phyloP scores from a whole-genome alignment of 1,139 yeast genomes.

The Suzukiozyma palmioleophila region DNA sequence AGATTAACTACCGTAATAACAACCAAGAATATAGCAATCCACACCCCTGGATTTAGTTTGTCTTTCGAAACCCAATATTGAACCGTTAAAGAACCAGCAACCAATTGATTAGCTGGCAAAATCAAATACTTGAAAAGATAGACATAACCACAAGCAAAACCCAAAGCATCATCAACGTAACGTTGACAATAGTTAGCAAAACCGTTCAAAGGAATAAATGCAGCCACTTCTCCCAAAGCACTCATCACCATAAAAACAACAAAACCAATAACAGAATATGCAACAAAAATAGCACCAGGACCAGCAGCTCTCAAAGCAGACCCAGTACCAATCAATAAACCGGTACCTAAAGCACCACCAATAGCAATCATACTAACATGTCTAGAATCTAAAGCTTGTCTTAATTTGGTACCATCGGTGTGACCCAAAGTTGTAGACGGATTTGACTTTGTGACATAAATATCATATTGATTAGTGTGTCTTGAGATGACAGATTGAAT shows the following conservation, averaged over 20 bases:
- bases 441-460: slow-evolving; percentile 42
- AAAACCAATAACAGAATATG: slow-evolving; percentile 58
- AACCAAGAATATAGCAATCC: slow-evolving; percentile 53
- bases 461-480: slow-evolving; percentile 48
- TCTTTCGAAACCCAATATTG: slow-evolving; percentile 56
- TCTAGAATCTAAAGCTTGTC: slow-evolving; percentile 60
- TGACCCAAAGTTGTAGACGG: slow-evolving; percentile 31
- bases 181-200: slow-evolving; percentile 68
- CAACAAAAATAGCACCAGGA: slow-evolving; percentile 61
- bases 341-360: slow-evolving; percentile 57
- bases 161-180: slow-evolving; percentile 66
- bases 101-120: slow-evolving; percentile 60
- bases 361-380: slow-evolving; percentile 73
- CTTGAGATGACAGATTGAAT: slow-evolving; percentile 18
- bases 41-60: slow-evolving; percentile 49
- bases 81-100: slow-evolving; percentile 57
- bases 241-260: slow-evolving; percentile 67
- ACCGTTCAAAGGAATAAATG: slow-evolving; percentile 67
- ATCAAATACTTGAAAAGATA: slow-evolving; percentile 57
- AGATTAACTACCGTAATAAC: slow-evolving; percentile 48
- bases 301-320: slow-evolving; percentile 61
- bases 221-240: slow-evolving; percentile 73
- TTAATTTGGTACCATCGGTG: slow-evolving; percentile 50
- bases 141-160: slow-evolving; percentile 70
- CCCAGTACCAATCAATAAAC: slow-evolving; percentile 69